These are phyloP conservation scores for Zygosaccharomyces rouxii DNA, from an alignment of 805 yeast species.

Conservation along the genomic window DNA sequence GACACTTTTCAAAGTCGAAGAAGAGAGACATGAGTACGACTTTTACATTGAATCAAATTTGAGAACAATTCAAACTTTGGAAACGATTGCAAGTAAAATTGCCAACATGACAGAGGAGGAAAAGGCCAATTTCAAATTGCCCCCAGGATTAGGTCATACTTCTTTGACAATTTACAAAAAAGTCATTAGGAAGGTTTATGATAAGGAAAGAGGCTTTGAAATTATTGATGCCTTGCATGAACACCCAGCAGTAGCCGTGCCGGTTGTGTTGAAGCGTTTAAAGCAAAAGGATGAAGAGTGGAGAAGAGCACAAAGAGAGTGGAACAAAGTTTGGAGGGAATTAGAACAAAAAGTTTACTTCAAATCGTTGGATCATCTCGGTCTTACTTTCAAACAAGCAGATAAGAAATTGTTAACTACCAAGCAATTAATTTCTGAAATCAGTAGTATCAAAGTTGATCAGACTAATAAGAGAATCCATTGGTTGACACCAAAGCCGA, in stretches of 20 bases:
- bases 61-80: conserved; percentile 91
- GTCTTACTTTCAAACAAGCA: conserved; percentile 92
- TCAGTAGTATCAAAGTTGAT: conserved; percentile 87
- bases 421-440: conserved; percentile 84
- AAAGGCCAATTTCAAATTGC: conserved; percentile 76
- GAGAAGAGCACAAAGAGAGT: conserved; percentile 96
- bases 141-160: conserved; percentile 90
- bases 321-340: conserved; percentile 99
- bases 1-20: conserved; percentile 89
- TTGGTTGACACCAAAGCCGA: conserved; percentile 84
- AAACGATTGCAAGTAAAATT: conserved; percentile 89
- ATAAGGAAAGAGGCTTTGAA: conserved; percentile 91
- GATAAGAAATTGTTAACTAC: conserved; percentile 90
- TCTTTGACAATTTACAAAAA: conserved; percentile 89
- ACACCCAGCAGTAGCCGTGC: conserved; percentile 92
- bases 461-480: conserved; percentile 81
- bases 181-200: conserved; percentile 87
- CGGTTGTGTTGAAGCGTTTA: conserved; percentile 83
- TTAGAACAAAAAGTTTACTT: conserved; percentile 92
- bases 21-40: conserved; percentile 96
- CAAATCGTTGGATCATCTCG: conserved; percentile 91
- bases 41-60: conserved; percentile 91
- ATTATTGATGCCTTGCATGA: conserved; percentile 94
- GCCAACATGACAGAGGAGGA: conserved; percentile 92
- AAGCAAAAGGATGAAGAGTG: conserved; percentile 99